phyloP scores from a whole-genome alignment of 225 moss, liverwort and hornwort species.

The Physcomitrellopsis africana region DNA sequence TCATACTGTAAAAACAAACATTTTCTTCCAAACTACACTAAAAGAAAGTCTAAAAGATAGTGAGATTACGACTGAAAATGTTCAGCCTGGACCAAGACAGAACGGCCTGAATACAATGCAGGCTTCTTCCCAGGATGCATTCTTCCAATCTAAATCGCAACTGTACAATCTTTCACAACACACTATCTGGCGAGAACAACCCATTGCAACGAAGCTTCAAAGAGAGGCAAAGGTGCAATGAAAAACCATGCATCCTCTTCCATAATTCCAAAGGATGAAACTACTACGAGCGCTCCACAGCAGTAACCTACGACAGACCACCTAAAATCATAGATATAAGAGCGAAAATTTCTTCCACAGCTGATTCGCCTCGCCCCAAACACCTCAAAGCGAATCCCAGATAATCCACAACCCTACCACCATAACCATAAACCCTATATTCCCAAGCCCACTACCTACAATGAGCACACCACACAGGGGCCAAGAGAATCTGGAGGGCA shows the following conservation, averaged over 20 bases:
- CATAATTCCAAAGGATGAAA: neutral
- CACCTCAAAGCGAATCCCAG: conserved; percentile 3
- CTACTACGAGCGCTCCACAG: neutral
- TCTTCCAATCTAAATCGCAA: too few relatives aligned
- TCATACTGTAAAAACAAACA: too few relatives aligned
- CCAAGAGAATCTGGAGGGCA: conserved; percentile 14
- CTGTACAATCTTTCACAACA: neutral
- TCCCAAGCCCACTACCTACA: neutral
- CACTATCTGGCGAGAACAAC: neutral
- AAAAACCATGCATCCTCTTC: neutral
- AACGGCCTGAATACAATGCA: neutral
- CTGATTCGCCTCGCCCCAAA: neutral
- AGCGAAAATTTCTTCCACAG: neutral
- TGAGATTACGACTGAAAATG: neutral
- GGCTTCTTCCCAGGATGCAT: neutral
- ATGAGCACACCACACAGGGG: neutral
- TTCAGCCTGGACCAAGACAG: neutral
- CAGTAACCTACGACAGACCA: neutral
- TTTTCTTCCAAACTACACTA: neutral
- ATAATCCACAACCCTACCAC: conserved; percentile 8
- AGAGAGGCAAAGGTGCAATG: neutral
- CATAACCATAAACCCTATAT: conserved; percentile 11
- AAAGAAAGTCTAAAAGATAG: neutral
- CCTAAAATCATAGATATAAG: neutral
- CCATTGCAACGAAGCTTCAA: conserved; percentile 11